Evolutionary conservation across 306 rosid species (phyloP).

Genomic region (Nissolia schottii): DNA sequence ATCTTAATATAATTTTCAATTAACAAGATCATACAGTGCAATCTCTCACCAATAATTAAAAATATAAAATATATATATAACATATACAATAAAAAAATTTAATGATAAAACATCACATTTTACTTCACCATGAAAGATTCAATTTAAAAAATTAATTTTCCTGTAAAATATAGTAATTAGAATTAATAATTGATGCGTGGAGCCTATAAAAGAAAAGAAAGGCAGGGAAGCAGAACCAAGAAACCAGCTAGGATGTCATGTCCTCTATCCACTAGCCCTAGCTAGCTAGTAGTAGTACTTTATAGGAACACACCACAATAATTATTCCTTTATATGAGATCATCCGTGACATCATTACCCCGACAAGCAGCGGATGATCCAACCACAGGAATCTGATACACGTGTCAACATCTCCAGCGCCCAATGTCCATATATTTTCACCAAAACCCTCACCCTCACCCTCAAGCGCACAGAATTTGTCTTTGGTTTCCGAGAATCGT

Average conservation of each 20-base stretch:
- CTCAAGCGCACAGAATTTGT: not conserved
- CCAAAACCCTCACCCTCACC: not conserved
- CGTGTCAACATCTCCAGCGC: constrained; percentile 48
- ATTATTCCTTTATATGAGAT: constrained; percentile 33
- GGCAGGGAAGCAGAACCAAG: not conserved
- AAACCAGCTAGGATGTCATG: too few species aligned
- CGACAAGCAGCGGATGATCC: constrained; percentile 44
- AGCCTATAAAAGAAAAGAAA: not conserved
- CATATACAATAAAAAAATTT: too few species aligned
- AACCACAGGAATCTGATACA: constrained; percentile 11
- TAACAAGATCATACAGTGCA: too few species aligned
- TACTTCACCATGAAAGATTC: too few species aligned
- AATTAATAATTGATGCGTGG: not conserved
- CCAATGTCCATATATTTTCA: constrained; percentile 24
- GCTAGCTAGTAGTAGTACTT: too few species aligned
- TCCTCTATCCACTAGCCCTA: too few species aligned
- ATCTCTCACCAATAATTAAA: too few species aligned
- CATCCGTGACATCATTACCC: constrained; percentile 54
- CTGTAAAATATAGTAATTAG: not conserved
- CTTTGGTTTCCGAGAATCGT: not conserved
- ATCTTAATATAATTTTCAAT: too few species aligned
- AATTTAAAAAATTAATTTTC: too few species aligned
- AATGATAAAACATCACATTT: too few species aligned
- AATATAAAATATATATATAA: too few species aligned
- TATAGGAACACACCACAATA: too few species aligned